A percentile compares a stretch with the other conserved stretches of the same genome.
Conservation (phyloP, 2,329 filamentous ascomycete genomes). For the Aspergillus sp. region DNA sequence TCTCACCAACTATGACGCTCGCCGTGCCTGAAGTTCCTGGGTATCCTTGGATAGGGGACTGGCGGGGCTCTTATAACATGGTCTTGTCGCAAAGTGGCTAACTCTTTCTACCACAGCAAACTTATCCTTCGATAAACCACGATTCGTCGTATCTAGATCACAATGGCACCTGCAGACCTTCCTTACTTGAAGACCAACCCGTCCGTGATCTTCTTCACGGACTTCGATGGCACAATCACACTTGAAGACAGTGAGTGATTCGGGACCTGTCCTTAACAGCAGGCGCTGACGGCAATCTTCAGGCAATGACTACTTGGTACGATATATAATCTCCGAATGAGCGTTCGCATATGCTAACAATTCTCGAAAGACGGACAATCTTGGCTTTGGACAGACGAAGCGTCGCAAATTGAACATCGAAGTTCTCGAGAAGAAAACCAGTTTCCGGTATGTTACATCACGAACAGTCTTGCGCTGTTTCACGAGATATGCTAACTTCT, state of each 20-base stretch:
- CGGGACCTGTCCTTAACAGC: not conserved
- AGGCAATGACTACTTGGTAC: slow-evolving; percentile 61
- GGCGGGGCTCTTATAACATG: not conserved
- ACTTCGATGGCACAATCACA: slow-evolving; percentile 96
- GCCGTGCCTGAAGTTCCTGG: not conserved
- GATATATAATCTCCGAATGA: slow-evolving; percentile 4
- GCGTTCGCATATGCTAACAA: not conserved
- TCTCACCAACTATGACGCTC: slow-evolving; percentile 1
- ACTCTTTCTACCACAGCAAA: too few species aligned
- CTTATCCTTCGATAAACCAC: too few species aligned
- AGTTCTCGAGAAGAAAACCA: slow-evolving; percentile 62
- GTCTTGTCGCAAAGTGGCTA: too few species aligned
- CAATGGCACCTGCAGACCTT: slow-evolving; percentile 27
- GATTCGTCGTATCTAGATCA: slow-evolving; percentile 1
- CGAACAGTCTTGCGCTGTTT: not conserved
- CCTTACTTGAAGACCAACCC: slow-evolving; percentile 53
- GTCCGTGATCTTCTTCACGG: slow-evolving; percentile 95
- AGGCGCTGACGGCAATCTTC: slow-evolving; percentile 8
- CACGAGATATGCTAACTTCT: slow-evolving; percentile 3
- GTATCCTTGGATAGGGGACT: not conserved
- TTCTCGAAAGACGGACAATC: slow-evolving; percentile 67
- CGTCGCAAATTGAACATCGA: slow-evolving; percentile 69
- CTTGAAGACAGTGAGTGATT: slow-evolving; percentile 54
- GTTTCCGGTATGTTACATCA: slow-evolving; percentile 56
- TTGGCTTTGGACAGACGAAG: slow-evolving; percentile 70